A percentile compares a stretch with the other conserved stretches of the same genome.
Conservation (phyloP, 768 basidiomycete species). For the Gautieria morchelliformis region DNA sequence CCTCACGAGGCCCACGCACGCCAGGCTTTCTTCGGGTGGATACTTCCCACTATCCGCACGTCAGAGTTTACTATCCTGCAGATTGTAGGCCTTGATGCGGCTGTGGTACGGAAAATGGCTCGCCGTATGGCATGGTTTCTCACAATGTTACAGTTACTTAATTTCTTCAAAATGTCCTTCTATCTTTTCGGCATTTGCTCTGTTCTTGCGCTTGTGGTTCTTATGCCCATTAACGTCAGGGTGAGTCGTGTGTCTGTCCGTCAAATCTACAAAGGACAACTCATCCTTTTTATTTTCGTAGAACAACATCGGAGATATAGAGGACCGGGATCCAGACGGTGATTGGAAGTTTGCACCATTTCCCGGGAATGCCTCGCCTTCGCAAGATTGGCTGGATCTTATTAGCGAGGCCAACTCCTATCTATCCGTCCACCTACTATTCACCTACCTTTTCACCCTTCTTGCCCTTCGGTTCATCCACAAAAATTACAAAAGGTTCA, state of each 20-base stretch:
- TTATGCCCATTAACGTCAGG: slow-evolving; percentile 93
- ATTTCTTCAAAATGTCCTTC: slow-evolving; percentile 94
- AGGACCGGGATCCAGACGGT: slow-evolving; percentile 28
- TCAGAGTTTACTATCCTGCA: slow-evolving; percentile 92
- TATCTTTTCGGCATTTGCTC: slow-evolving; percentile 84
- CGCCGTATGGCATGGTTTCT: not conserved
- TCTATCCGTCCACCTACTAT: slow-evolving; percentile 79
- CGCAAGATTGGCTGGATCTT: slow-evolving; percentile 71
- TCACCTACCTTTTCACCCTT: slow-evolving; percentile 89
- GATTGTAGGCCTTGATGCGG: slow-evolving; percentile 94
- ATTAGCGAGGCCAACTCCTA: slow-evolving; percentile 87
- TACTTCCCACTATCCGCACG: slow-evolving; percentile 80
- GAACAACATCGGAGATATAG: slow-evolving; percentile 60
- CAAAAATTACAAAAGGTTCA: slow-evolving; percentile 81
- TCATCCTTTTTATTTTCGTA: slow-evolving; percentile 17
- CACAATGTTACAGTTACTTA: slow-evolving; percentile 55
- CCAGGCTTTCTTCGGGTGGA: slow-evolving; percentile 90
- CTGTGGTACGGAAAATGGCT: slow-evolving; percentile 55
- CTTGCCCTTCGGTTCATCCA: slow-evolving; percentile 81
- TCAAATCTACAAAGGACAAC: not conserved
- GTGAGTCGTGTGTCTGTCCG: slow-evolving; percentile 33
- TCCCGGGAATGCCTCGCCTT: slow-evolving; percentile 22
- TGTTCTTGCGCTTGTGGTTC: slow-evolving; percentile 66
- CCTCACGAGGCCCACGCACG: slow-evolving; percentile 88
- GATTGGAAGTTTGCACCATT: slow-evolving; percentile 27